Evolutionary conservation across 2,329 filamentous ascomycete species (phyloP), one percentile per base, ranked within the genome.

Genomic region (Anthostomella pinea): DNA sequence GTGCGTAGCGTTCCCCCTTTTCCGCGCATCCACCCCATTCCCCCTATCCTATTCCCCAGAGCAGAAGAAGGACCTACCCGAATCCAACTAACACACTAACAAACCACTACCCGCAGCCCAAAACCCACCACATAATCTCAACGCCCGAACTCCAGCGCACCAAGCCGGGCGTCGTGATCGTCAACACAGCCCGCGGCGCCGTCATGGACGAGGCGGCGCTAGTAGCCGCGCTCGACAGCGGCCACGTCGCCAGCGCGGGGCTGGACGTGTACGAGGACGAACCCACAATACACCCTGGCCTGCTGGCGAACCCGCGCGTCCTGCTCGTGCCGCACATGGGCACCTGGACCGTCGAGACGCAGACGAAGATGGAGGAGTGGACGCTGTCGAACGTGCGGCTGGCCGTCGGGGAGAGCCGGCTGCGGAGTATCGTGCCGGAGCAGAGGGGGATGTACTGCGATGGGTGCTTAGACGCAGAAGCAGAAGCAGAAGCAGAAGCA

Each of bases 191-290:
- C 8, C 81, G 87, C 13, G 87, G 87, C 16, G 85, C 85, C 19
- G 79, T 93, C 37, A 85, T 94, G 54, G 83, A 94, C 53, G 87
- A 94, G 63, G 81, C 72, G 6, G 87, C 87, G 2, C 76, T 94
- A 6, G 87, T 90, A 5, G 66, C 79, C 28, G 86, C 87, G 1
- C 70, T 94, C 2, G 73, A 83, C 14, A 72, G 67, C 11, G 86
- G 87, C 6, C 77, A 79, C 40, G 85, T 94, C 26, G 73, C 73
- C 47, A 83, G 79, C 8, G 81, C 70, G 10, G 87, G 87, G 2
- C 70, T 94, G 5, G 87, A 94, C 58, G 87, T 94, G 32, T 94
- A 81, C 55, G 87, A 94, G 58, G 71, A 89, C 23, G 87, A 94
- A 62, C 88, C 88, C 0, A 70, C 77, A 39, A 67, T 94, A 18